Conservation (phyloP, 345 rosid genomes). For the Corchorus capsularis region DNA sequence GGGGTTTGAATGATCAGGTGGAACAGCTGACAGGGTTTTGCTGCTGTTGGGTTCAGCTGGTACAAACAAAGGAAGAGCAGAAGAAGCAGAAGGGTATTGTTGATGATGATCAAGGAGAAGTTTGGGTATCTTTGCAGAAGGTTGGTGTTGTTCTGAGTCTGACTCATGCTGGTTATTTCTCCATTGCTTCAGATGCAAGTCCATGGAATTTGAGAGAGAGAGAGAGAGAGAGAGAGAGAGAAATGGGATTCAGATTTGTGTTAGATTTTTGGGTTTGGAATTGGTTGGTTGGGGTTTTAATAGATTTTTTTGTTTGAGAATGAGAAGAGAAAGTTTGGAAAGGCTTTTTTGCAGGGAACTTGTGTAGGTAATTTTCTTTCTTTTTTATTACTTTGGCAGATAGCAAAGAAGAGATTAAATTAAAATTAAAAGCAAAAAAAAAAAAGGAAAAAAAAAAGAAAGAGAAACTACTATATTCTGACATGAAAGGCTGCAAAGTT, state of each 20-base stretch:
- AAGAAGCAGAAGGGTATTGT: constrained; percentile 36
- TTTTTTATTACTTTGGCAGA: constrained; percentile 40
- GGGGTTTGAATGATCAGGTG: constrained; percentile 47
- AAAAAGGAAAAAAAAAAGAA: constrained; percentile 33
- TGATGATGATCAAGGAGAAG: constrained; percentile 47
- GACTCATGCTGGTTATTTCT: constrained; percentile 65
- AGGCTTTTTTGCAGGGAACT: constrained; percentile 37
- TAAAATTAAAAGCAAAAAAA: constrained; percentile 28
- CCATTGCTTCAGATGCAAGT: constrained; percentile 95
- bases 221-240: constrained; percentile 35
- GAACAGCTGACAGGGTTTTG: constrained; percentile 52
- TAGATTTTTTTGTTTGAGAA: constrained; percentile 23
- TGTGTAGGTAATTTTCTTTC: constrained; percentile 15
- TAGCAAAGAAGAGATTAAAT: not conserved
- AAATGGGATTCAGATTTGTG: not conserved
- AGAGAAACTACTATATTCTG: constrained; percentile 46
- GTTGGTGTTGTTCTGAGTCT: constrained; percentile 42
- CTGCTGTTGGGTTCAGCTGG: constrained; percentile 58
- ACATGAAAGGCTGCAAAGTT: constrained; percentile 61
- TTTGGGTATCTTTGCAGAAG: constrained; percentile 75
- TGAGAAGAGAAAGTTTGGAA: constrained; percentile 39
- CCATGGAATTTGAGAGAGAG: constrained; percentile 53
- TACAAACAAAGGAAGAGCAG: constrained; percentile 80
- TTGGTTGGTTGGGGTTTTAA: not conserved
- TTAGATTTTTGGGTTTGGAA: constrained; percentile 24